Conservation (phyloP, 1,284 basidiomycete species). For the Ceratobasidium sp. region DNA sequence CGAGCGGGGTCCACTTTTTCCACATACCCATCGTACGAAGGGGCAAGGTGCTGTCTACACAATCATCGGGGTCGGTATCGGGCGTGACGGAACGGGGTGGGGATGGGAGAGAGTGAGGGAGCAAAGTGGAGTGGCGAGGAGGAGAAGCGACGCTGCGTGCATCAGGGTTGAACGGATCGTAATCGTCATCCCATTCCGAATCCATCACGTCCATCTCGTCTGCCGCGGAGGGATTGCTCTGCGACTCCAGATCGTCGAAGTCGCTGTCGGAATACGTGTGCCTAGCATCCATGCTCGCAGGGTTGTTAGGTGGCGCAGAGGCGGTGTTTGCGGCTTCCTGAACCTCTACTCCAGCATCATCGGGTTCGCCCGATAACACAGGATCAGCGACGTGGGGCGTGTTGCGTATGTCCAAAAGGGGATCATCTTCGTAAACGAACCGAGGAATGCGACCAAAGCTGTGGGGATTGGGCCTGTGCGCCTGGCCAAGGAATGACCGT, state of each 20-base stretch:
- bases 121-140: neutral
- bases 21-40: slow-evolving; percentile 37
- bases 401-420: slow-evolving; percentile 29
- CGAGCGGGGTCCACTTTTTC: slow-evolving; percentile 28
- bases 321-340: neutral
- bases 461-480: slow-evolving; percentile 16
- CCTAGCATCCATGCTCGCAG: neutral
- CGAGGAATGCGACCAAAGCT: slow-evolving; percentile 32
- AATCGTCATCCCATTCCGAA: slow-evolving; percentile 38
- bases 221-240: neutral
- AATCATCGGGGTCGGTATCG: slow-evolving; percentile 33
- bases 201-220: slow-evolving; percentile 1
- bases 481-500: slow-evolving; percentile 22
- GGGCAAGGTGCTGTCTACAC: slow-evolving; percentile 14
- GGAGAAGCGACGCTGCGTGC: slow-evolving; percentile 36
- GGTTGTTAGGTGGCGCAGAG: neutral
- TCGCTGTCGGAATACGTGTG: slow-evolving; percentile 16
- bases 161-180: slow-evolving; percentile 16
- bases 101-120: slow-evolving; percentile 7
- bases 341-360: neutral
- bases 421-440: slow-evolving; percentile 37
- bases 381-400: neutral
- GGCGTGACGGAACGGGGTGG: slow-evolving; percentile 13
- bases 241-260: neutral
- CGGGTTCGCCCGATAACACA: neutral